A percentile compares a stretch with the other conserved stretches of the same genome.
phyloP scores from a whole-genome alignment of 148 eudicot genomes.

The Cornus suecica region DNA sequence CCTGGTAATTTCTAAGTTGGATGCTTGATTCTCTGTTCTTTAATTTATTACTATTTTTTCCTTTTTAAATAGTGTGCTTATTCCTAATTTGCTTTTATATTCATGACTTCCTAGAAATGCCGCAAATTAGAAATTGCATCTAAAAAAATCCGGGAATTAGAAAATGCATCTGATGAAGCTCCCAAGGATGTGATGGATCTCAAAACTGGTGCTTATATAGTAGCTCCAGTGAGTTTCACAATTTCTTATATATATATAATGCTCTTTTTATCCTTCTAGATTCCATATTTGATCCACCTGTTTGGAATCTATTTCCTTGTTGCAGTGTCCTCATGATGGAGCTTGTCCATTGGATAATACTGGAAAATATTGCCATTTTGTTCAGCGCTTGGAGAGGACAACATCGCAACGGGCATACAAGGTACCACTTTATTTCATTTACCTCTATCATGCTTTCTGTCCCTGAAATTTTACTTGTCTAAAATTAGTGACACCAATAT shows the following conservation, averaged over 20 bases:
- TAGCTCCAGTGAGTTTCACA: slow-evolving; percentile 83
- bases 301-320: background rate
- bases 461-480: background rate
- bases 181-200: slow-evolving; percentile 36
- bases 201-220: slow-evolving; percentile 63
- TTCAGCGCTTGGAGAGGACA: slow-evolving; percentile 88
- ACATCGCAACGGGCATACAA: slow-evolving; percentile 78
- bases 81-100: slow-evolving; percentile 6
- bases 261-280: background rate
- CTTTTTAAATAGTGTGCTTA: background rate
- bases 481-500: too few species aligned
- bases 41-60: too few species aligned
- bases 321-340: slow-evolving; percentile 95
- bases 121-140: slow-evolving; percentile 49
- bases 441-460: background rate
- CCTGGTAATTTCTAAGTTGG: background rate
- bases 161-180: slow-evolving; percentile 34
- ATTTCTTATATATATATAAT: background rate
- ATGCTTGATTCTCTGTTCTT: too few species aligned
- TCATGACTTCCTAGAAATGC: slow-evolving; percentile 41
- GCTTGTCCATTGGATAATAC: slow-evolving; percentile 77
- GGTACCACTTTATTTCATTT: slow-evolving; percentile 35
- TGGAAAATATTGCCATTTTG: slow-evolving; percentile 91
- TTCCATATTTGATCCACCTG: background rate
- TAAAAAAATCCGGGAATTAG: slow-evolving; percentile 65